phyloP scores from a whole-genome alignment of 306 rosid genomes.

The Cucumis hystrix region DNA sequence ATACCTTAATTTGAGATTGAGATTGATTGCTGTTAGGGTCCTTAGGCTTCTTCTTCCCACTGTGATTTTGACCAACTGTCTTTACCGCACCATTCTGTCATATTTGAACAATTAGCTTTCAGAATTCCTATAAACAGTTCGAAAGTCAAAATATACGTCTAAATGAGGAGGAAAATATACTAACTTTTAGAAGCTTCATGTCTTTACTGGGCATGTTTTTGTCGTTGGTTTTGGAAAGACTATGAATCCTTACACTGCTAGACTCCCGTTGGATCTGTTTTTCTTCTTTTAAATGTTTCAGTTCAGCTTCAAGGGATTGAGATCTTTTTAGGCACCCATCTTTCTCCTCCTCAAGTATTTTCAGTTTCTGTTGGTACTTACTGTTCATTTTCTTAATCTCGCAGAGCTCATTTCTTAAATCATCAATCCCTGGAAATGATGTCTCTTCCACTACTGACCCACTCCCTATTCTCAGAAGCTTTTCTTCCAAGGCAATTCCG shows the following conservation, averaged over 20 bases:
- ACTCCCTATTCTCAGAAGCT: conserved; percentile 15
- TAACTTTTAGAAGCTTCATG: conserved; percentile 39
- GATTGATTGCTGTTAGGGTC: conserved; percentile 22
- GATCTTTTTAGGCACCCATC: conserved; percentile 14
- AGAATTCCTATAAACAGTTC: not conserved
- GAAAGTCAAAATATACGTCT: conserved; percentile 11
- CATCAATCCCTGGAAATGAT: conserved; percentile 7
- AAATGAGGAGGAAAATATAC: conserved; percentile 19
- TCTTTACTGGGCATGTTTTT: conserved; percentile 38
- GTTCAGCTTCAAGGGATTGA: conserved; percentile 24
- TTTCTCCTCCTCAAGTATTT: conserved; percentile 27
- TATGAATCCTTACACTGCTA: conserved; percentile 14
- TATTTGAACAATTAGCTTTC: conserved; percentile 9
- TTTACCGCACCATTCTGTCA: conserved; percentile 41
- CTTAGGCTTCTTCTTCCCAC: conserved; percentile 36
- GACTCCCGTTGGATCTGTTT: conserved; percentile 19
- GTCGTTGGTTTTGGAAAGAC: conserved; percentile 14
- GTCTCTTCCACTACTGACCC: conserved; percentile 6
- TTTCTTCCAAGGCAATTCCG: conserved; percentile 17
- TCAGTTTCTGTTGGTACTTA: conserved; percentile 17
- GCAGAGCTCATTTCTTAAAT: conserved; percentile 17
- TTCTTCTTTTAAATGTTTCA: conserved; percentile 19
- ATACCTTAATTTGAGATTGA: conserved; percentile 49
- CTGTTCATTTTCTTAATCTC: conserved; percentile 11
- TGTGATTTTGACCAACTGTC: conserved; percentile 35